A percentile compares a stretch with the other conserved stretches of the same genome.
These are phyloP conservation scores for Nyssa sinensis DNA, from an alignment of 148 eudicot species.

Conservation along the genomic window DNA sequence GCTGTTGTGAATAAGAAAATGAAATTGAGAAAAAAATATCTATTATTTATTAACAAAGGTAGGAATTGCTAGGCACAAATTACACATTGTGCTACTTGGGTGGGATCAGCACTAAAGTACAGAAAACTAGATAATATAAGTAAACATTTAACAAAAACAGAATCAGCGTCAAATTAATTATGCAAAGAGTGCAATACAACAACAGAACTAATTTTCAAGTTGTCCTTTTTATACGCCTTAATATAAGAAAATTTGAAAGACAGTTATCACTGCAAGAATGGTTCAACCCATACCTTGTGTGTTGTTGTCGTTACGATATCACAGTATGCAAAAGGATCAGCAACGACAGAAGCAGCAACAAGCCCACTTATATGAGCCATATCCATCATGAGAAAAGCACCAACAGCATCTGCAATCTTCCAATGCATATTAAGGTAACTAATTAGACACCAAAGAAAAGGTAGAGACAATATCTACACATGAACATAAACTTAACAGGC, in stretches of 20 bases:
- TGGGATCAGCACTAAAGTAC: too few relatives aligned
- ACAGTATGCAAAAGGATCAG: slow-evolving; percentile 81
- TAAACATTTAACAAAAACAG: too few relatives aligned
- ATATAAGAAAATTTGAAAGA: neutral
- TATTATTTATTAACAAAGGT: too few relatives aligned
- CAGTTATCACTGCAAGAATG: neutral
- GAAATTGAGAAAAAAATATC: neutral
- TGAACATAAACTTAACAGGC: too few relatives aligned
- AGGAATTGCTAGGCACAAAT: neutral
- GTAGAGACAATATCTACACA: neutral
- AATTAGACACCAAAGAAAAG: neutral
- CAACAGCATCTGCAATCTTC: slow-evolving; percentile 84
- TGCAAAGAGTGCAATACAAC: neutral
- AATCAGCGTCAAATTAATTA: neutral
- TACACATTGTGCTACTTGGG: too few relatives aligned
- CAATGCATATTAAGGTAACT: slow-evolving; percentile 11
- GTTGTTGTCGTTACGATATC: slow-evolving; percentile 94
- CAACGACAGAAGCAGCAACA: slow-evolving; percentile 89
- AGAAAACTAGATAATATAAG: too few relatives aligned
- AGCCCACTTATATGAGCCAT: slow-evolving; percentile 99
- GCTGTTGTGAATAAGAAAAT: too few relatives aligned
- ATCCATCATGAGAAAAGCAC: slow-evolving; percentile 94
- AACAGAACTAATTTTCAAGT: neutral
- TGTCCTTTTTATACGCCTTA: neutral
- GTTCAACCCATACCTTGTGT: slow-evolving; percentile 64